Conservation (phyloP, 1,284 basidiomycete species). For the Tylopilus orsonianus region DNA sequence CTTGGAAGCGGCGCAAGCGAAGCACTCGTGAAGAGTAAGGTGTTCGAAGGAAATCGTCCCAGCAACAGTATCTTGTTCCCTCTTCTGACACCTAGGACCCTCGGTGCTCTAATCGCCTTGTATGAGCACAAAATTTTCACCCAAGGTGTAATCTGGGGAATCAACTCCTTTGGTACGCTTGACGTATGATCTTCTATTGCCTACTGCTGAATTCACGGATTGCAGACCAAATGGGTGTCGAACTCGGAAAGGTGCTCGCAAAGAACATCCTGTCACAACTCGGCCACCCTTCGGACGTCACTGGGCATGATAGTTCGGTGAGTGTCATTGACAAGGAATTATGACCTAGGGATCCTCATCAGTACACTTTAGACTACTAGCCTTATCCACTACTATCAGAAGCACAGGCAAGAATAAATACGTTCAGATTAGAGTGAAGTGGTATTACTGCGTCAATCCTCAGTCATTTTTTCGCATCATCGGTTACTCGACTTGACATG, state of each 20-base stretch:
- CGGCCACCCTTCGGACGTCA: constrained; percentile 78
- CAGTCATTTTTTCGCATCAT: not conserved
- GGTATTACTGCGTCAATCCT: not conserved
- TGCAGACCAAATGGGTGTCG: constrained; percentile 90
- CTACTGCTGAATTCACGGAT: constrained; percentile 8
- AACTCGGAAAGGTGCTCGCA: constrained; percentile 94
- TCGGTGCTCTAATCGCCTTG: constrained; percentile 87
- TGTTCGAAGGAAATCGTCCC: constrained; percentile 96
- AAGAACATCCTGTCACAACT: constrained; percentile 94
- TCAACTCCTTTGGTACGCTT: constrained; percentile 89
- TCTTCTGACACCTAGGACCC: constrained; percentile 84
- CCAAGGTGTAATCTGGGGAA: constrained; percentile 96
- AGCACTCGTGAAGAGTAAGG: constrained; percentile 92
- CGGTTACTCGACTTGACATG: constrained; percentile 2
- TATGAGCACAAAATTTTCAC: constrained; percentile 99
- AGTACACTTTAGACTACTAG: constrained; percentile 71
- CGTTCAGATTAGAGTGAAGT: not conserved
- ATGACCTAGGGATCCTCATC: constrained; percentile 8
- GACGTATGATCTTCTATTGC: not conserved
- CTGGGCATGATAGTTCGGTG: constrained; percentile 90
- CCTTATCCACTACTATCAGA: constrained; percentile 93
- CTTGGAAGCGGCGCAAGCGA: constrained; percentile 76
- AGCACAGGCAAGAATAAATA: constrained; percentile 71
- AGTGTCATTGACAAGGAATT: constrained; percentile 32
- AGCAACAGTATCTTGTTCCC: constrained; percentile 98